Conservation (phyloP, 805 yeast species). For the Candida montana region DNA sequence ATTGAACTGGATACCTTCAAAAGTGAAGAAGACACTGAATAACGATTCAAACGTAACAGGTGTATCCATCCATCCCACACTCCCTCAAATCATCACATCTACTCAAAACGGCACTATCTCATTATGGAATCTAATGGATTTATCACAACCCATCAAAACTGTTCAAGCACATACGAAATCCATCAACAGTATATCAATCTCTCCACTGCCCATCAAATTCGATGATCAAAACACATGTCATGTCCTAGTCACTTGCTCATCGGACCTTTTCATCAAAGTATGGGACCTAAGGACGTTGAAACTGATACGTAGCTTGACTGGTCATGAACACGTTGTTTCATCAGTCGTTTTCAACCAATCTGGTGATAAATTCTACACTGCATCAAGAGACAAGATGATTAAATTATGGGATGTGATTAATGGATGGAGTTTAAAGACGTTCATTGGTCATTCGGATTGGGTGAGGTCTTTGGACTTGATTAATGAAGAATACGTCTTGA, state of each 20-base stretch:
- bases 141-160: slow-evolving; percentile 53
- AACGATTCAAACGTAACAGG: slow-evolving; percentile 51
- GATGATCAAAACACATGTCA: slow-evolving; percentile 13
- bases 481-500: slow-evolving; percentile 53
- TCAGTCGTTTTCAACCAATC: slow-evolving; percentile 43
- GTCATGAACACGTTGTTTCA: slow-evolving; percentile 87
- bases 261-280: slow-evolving; percentile 54
- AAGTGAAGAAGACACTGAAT: slow-evolving; percentile 21
- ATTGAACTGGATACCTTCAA: slow-evolving; percentile 24
- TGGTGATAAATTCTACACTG: slow-evolving; percentile 45
- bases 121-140: slow-evolving; percentile 65
- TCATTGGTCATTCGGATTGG: slow-evolving; percentile 87
- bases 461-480: slow-evolving; percentile 58
- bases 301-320: slow-evolving; percentile 59
- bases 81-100: slow-evolving; percentile 60
- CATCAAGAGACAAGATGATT: slow-evolving; percentile 58
- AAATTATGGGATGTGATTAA: slow-evolving; percentile 61
- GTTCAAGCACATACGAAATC: slow-evolving; percentile 73
- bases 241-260: slow-evolving; percentile 42
- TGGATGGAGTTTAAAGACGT: slow-evolving; percentile 63
- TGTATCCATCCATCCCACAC: slow-evolving; percentile 67
- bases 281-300: slow-evolving; percentile 60
- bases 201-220: slow-evolving; percentile 34
- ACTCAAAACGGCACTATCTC: slow-evolving; percentile 63
- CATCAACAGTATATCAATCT: slow-evolving; percentile 54